phyloP scores from a whole-genome alignment of 1,139 yeast species.

The Pichia sp. region DNA sequence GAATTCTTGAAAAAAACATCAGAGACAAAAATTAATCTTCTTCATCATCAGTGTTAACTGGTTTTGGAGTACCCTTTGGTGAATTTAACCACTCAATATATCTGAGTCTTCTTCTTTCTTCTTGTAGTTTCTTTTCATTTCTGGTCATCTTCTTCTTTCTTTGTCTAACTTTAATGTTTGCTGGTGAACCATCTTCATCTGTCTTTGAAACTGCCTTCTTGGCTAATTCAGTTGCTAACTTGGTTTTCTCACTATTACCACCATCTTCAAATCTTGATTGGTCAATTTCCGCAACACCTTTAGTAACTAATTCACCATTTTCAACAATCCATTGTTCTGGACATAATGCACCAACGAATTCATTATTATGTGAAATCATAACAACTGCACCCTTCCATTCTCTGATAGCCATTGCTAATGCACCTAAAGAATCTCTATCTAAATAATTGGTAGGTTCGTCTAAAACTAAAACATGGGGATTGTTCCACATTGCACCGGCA shows the following conservation, averaged over 20 bases:
- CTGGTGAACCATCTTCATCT: slow-evolving; percentile 86
- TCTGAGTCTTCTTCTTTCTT: slow-evolving; percentile 89
- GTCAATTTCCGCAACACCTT: slow-evolving; percentile 73
- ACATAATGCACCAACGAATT: slow-evolving; percentile 93
- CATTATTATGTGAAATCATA: slow-evolving; percentile 96
- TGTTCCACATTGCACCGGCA: slow-evolving; percentile 99
- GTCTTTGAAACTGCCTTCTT: slow-evolving; percentile 35
- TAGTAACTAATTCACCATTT: slow-evolving; percentile 81
- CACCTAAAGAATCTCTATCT: slow-evolving; percentile 97
- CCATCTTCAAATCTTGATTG: slow-evolving; percentile 76
- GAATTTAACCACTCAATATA: slow-evolving; percentile 91
- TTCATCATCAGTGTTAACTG: slow-evolving; percentile 89
- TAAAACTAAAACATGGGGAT: slow-evolving; percentile 93
- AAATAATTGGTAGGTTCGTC: slow-evolving; percentile 98
- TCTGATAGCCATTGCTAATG: slow-evolving; percentile 92
- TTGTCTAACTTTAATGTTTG: slow-evolving; percentile 84
- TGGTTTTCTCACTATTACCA: slow-evolving; percentile 31
- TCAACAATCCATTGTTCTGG: slow-evolving; percentile 99
- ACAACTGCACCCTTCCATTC: slow-evolving; percentile 99
- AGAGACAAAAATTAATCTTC: slow-evolving; percentile 38
- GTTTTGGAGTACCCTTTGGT: slow-evolving; percentile 97
- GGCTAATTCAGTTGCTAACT: slow-evolving; percentile 39
- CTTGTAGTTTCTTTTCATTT: slow-evolving; percentile 87
- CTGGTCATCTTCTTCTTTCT: slow-evolving; percentile 91
- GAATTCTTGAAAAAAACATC: background rate